Base-by-base conservation (phyloP, 768 basidiomycete genomes). In the Mycena amicta region DNA sequence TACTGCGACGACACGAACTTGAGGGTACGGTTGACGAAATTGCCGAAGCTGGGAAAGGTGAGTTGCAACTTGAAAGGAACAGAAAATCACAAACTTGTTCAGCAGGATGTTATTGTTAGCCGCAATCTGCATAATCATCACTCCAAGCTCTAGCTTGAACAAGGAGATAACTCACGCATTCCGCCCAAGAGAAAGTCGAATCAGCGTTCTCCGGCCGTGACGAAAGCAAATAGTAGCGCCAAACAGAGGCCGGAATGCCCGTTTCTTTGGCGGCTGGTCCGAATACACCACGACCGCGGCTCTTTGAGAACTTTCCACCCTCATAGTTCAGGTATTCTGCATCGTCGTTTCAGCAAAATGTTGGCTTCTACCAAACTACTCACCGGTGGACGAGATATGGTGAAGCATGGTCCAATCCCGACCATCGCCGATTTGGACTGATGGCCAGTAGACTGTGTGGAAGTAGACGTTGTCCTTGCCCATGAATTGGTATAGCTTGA, bases 381-480 rank as follows among this genome's bases (percentile, higher is more conserved):
- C 56, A 94, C 95, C 95, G 31, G 97, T 99, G 1, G 94, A 94
- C 3, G 95, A 96, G 50, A 99, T 76, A 74, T 97, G 94, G 72
- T 96, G 91, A 3, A 98, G 81, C 71, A 77, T 95, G 25, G 96
- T 97, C 97, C 97, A 99, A 61, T 88, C 78, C 51, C 92, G 85
- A 18, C 92, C 90, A 63, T 98, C 95, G 2, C 87, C 97, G 59
- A 98, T 75, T 67, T 93, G 84, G 56, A 94, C 87, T 3, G 93
- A 88, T 27, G 97, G 96, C 79, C 88, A 99, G 67, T 93, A 93
- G 39, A 99, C 86, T 0, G 93, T 93, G 73, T 99, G 97, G 85
- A 99, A 99, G 74, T 96, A 98, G 50, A 95, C 93, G 61, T 95
- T 98, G 71, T 98, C 96, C 77, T 99, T 99, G 70, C 97, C 97